These are phyloP conservation scores for Tricholoma matsutake DNA, from an alignment of 768 basidiomycete species.

Conservation along the genomic window DNA sequence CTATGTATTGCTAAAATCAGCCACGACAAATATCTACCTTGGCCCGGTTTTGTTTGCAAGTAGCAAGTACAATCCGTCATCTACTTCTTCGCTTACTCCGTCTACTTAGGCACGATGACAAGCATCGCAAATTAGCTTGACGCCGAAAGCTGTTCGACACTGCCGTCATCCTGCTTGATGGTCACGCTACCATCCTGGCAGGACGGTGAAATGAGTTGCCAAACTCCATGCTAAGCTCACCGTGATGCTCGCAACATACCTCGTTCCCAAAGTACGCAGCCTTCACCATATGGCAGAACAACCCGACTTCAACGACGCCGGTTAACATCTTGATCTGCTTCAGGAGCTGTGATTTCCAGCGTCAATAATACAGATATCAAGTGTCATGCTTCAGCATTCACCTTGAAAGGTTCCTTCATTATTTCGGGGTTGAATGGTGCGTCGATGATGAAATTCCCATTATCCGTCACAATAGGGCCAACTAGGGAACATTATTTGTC, in stretches of 20 bases:
- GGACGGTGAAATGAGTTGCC: not conserved
- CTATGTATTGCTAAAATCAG: not conserved
- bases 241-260: slow-evolving; percentile 34
- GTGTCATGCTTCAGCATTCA: slow-evolving; percentile 25
- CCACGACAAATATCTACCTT: slow-evolving; percentile 4
- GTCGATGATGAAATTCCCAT: slow-evolving; percentile 97
- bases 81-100: not conserved
- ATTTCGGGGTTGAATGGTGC: slow-evolving; percentile 77
- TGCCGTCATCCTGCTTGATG: slow-evolving; percentile 53
- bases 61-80: not conserved
- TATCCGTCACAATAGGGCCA: slow-evolving; percentile 95
- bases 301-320: slow-evolving; percentile 96
- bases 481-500: slow-evolving; percentile 37
- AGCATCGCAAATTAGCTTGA: not conserved
- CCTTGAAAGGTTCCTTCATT: slow-evolving; percentile 65
- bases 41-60: not conserved
- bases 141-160: slow-evolving; percentile 30
- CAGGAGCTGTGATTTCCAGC: slow-evolving; percentile 52
- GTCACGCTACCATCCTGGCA: slow-evolving; percentile 68
- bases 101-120: not conserved
- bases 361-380: not conserved
- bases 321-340: slow-evolving; percentile 88
- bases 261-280: slow-evolving; percentile 97
- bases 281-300: slow-evolving; percentile 91
- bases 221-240: not conserved